Evolutionary conservation across 148 eudicot genomes (phyloP), one percentile per base, ranked within the genome.

Genomic region (Pouteria glomerata): DNA sequence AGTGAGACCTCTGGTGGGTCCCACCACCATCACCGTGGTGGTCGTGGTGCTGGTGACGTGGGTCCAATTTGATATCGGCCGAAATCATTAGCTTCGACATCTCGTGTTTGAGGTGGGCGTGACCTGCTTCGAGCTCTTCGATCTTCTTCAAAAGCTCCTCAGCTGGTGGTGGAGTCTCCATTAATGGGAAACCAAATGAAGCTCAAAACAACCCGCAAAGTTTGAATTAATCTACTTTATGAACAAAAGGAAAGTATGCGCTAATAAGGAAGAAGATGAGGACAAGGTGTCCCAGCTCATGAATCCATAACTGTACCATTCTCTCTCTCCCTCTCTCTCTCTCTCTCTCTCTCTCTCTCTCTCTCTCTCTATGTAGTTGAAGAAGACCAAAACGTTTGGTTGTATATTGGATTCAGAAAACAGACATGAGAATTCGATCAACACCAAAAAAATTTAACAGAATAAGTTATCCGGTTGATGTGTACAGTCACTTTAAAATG

Each of bases 71-170:
- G 15, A 60, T 50, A 39, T 74, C 63, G 27, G 67, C 82, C 0
- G 93, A 81, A 12, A 80, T 60, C 75, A 78, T 70, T 0, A 93
- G 83, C 84, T 82, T 86, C 2, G 92, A 87, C 89, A 93, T 84
- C 83, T 93, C 89, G 27, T 90, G 87, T 50, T 85, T 80, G 41
- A 93, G 82, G 58, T 85, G 89, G 19, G 92, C 95, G 70, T 93
- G 98, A 0, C 97, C 92, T 0, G 83, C 84, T 75, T 93, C 98
- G 27, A 93, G 79, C 56, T 85, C 90, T 61, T 87, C 85, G 79
- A 93, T 88, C 92, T 90, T 93, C 81, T 86, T 81, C 30, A 90
- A 47, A 0, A 93, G 82, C 81, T 93, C 94, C 63, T 90, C 96
- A 1, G 87, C 78, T 29, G 85, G 85, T 60, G 96, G 89, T 44